A percentile compares a stretch with the other conserved stretches of the same genome.
These are phyloP conservation scores for Entomortierella beljakovae DNA, from an alignment of 192 early-diverging fungal species.

Conservation along the genomic window DNA sequence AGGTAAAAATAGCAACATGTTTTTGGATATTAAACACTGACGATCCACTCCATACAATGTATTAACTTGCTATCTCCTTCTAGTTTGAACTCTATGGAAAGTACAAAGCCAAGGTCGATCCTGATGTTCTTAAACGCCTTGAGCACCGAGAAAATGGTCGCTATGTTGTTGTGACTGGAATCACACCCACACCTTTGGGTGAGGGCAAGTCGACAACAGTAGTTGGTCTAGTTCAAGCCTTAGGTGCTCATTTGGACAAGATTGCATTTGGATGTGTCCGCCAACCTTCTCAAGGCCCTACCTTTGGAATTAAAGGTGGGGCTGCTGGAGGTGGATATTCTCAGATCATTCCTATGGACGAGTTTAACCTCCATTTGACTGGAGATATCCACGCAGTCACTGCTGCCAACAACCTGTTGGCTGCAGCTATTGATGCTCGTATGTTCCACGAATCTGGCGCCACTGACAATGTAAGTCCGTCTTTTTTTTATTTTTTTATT, in stretches of 20 bases:
- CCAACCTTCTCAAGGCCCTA: slow-evolving; percentile 99
- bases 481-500: background rate
- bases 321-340: slow-evolving; percentile 98
- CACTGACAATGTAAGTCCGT: slow-evolving; percentile 58
- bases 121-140: slow-evolving; percentile 88
- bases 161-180: slow-evolving; percentile 97
- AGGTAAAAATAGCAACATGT: slow-evolving; percentile 58
- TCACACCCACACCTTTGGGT: slow-evolving; percentile 97
- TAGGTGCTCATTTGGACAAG: slow-evolving; percentile 93
- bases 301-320: slow-evolving; percentile 99
- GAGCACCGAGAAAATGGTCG: slow-evolving; percentile 81
- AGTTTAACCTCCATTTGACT: slow-evolving; percentile 99
- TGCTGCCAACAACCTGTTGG: slow-evolving; percentile 95
- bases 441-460: slow-evolving; percentile 97
- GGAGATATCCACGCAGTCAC: slow-evolving; percentile 99
- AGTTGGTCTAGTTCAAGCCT: slow-evolving; percentile 93
- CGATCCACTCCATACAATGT: background rate
- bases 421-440: slow-evolving; percentile 97
- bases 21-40: background rate
- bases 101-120: slow-evolving; percentile 90
- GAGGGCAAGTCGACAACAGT: slow-evolving; percentile 99
- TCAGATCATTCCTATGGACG: slow-evolving; percentile 99
- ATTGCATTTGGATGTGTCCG: slow-evolving; percentile 95
- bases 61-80: slow-evolving; percentile 5
- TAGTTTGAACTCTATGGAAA: slow-evolving; percentile 89